Base-by-base conservation (phyloP, 441 rosid species). In the Mallotus japonicus region DNA sequence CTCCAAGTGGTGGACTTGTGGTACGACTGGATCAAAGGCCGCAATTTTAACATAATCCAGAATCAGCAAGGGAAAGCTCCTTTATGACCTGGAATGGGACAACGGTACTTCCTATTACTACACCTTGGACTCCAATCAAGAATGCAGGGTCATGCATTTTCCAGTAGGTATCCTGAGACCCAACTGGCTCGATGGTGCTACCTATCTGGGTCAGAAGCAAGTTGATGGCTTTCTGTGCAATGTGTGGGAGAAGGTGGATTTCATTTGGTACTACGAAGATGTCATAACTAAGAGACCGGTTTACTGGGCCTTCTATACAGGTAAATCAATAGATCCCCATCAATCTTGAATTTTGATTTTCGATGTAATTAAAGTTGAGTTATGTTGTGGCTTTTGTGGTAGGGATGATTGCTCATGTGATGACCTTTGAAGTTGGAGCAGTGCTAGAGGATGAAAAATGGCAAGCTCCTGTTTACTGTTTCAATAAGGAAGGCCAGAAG, bases 21-120 rank as follows among this genome's bases (percentile, higher is more conserved):
- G 97, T 93, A 92, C 85, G 97, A 92, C 73, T 93, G 96, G 96
- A 59, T 77, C 53, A 85, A 88, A 60, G 92, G 92, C 57, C 87
- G 98, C 28, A 93, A 91, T 80, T 87, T 93, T 86, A 93, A 90
- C 82, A 88, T 91, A 19, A 73, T 90, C 47, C 93, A 88, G 65
- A 72, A 86, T 32, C 98, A 93, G 86, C 86, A 89, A 12, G 93
- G 90, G 0, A n/a, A 66, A 78, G 75, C 78, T 90, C 24, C 32
- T 71, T n/a, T 89, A 88, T 75, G 96, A 92, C 77, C 87, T 92
- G 13, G 97, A 93, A 62, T 92, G 98, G 98, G 81, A 88, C 76
- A 93, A 92, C 10, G 97, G 96, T 12, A 90, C 96, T 13, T 88
- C 90, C 22, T 94, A 83, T 70, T 0, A 85, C 56, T 94, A 88